Percentiles rank a stretch among this genome's conserved stretches.
Evolutionary conservation across 371 early-diverging fungal species (phyloP).

Genomic region (Amoeboaphelidium occidentale): DNA sequence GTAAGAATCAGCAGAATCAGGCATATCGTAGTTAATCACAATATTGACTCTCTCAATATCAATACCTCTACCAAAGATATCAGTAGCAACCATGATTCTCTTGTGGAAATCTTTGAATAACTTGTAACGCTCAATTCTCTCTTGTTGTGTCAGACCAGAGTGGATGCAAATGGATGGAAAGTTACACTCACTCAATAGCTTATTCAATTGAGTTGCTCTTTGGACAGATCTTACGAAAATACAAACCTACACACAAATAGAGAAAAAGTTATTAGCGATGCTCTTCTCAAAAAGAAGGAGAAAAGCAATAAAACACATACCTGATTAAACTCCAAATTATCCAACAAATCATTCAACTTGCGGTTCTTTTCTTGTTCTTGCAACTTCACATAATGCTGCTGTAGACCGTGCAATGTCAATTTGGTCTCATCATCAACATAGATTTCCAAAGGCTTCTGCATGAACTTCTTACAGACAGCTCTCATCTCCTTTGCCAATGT

Average conservation of each 20-base stretch:
- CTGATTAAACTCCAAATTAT: constrained; percentile 85
- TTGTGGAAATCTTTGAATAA: constrained; percentile 81
- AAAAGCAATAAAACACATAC: too few relatives aligned
- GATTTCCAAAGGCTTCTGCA: constrained; percentile 90
- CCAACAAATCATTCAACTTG: constrained; percentile 74
- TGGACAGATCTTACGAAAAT: constrained; percentile 89
- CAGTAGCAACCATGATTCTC: constrained; percentile 94
- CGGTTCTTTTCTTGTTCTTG: constrained; percentile 74
- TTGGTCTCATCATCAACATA: constrained; percentile 96
- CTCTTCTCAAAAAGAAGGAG: too few relatives aligned
- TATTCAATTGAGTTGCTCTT: constrained; percentile 66
- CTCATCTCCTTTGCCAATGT: constrained; percentile 80
- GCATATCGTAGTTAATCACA: constrained; percentile 98
- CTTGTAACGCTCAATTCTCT: constrained; percentile 73
- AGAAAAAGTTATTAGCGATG: too few relatives aligned
- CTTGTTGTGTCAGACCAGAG: constrained; percentile 63
- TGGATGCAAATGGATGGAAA: constrained; percentile 91
- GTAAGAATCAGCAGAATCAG: constrained; percentile 77
- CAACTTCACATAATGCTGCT: constrained; percentile 78
- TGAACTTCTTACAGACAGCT: constrained; percentile 80
- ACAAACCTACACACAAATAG: too few relatives aligned
- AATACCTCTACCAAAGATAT: constrained; percentile 95
- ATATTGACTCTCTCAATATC: constrained; percentile 97
- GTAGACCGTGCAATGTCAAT: constrained; percentile 87
- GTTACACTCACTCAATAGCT: constrained; percentile 56